phyloP scores from a whole-genome alignment of 306 rosid species.

The Senna tora region DNA sequence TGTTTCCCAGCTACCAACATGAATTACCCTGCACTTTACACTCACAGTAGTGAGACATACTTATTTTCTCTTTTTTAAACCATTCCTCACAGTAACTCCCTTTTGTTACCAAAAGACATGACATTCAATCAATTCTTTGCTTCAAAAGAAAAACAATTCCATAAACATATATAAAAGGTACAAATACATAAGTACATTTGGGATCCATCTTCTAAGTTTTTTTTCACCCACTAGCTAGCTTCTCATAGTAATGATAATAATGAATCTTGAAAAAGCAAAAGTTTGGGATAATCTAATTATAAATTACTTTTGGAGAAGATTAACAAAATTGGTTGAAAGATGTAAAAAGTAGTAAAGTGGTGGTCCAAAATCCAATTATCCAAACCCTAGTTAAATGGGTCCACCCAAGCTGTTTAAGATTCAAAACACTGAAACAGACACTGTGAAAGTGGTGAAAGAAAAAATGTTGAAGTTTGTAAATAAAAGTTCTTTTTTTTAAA shows the following conservation, averaged over 20 bases:
- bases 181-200: not conserved
- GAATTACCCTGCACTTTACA: not conserved
- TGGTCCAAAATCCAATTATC: not conserved
- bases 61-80: constrained; percentile 5
- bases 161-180: not conserved
- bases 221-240: not conserved
- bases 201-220: not conserved
- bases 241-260: no score
- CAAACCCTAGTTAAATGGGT: constrained; percentile 16
- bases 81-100: constrained; percentile 4
- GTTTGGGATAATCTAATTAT: constrained; percentile 15
- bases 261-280: not conserved
- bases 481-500: no score
- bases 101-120: constrained; percentile 28
- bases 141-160: not conserved
- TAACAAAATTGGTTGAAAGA: not conserved
- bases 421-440: not conserved
- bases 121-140: constrained; percentile 24
- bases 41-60: not conserved
- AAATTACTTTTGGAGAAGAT: not conserved
- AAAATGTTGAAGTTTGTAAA: constrained; percentile 1
- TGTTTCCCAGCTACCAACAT: constrained; percentile 38
- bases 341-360: not conserved
- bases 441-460: not conserved
- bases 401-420: constrained; percentile 12